Percentiles rank a stretch among this genome's conserved stretches.
Evolutionary conservation across 225 moss, liverwort and hornwort species (phyloP).

Genomic region (Bryum argenteum): DNA sequence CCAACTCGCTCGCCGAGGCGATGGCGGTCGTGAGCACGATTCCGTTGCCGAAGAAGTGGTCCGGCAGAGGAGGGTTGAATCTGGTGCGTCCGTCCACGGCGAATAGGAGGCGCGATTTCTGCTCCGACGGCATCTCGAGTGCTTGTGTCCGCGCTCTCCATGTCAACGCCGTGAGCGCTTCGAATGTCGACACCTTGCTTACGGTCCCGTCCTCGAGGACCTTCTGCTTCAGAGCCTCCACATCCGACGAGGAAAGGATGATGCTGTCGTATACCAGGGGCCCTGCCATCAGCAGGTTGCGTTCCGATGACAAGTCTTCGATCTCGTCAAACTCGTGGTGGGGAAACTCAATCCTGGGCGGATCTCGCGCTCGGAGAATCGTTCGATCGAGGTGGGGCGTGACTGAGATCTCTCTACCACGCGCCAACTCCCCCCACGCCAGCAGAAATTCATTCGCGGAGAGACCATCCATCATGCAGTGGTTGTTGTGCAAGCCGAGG

Average conservation of each 20-base stretch:
- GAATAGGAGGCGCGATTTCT: constrained; percentile 70
- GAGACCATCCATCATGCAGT: constrained; percentile 78
- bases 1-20: constrained; percentile 61
- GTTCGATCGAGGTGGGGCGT: constrained; percentile 39
- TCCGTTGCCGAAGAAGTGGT: constrained; percentile 68
- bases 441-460: constrained; percentile 72
- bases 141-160: constrained; percentile 71
- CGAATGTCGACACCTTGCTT: constrained; percentile 63
- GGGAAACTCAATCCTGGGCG: constrained; percentile 42
- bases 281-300: constrained; percentile 41
- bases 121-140: constrained; percentile 65
- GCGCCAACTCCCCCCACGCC: constrained; percentile 77
- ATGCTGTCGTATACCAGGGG: constrained; percentile 54
- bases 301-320: constrained; percentile 33
- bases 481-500: constrained; percentile 75
- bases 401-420: constrained; percentile 45
- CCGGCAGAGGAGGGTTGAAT: constrained; percentile 61
- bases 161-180: constrained; percentile 63
- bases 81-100: constrained; percentile 79
- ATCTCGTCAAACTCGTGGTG: constrained; percentile 66
- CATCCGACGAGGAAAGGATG: constrained; percentile 36
- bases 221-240: constrained; percentile 45
- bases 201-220: constrained; percentile 45
- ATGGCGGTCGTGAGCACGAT: constrained; percentile 74
- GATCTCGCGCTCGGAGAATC: constrained; percentile 23